Conservation (phyloP, 2,329 filamentous ascomycete genomes). For the Hymenoscyphus repandus region DNA sequence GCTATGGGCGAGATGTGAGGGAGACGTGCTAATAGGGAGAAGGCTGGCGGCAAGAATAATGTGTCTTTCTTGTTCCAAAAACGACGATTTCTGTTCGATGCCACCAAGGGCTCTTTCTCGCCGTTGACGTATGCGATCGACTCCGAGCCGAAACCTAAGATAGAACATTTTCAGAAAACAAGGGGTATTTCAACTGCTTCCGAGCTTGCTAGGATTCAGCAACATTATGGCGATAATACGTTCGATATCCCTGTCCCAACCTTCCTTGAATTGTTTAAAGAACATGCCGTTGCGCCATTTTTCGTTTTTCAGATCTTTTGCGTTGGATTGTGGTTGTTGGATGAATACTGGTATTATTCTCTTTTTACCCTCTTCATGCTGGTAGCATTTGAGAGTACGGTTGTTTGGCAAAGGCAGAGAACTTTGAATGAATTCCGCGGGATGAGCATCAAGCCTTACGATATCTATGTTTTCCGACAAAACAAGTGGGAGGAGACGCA, state of each 20-base stretch:
- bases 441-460: constrained; percentile 99
- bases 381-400: constrained; percentile 93
- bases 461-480: constrained; percentile 83
- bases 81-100: constrained; percentile 83
- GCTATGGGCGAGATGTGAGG: background rate
- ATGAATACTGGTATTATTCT: constrained; percentile 99
- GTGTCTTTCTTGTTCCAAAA: constrained; percentile 96
- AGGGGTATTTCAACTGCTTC: constrained; percentile 67
- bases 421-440: constrained; percentile 94
- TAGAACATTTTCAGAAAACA: constrained; percentile 74
- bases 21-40: constrained; percentile 17
- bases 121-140: constrained; percentile 83
- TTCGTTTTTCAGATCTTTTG: constrained; percentile 99
- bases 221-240: constrained; percentile 92
- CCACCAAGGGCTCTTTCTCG: constrained; percentile 67
- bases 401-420: constrained; percentile 97
- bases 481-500: constrained; percentile 83
- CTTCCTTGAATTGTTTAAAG: constrained; percentile 93
- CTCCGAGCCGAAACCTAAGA: constrained; percentile 71
- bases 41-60: constrained; percentile 69
- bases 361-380: constrained; percentile 99
- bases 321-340: constrained; percentile 95
- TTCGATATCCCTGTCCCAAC: constrained; percentile 98
- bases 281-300: constrained; percentile 97
- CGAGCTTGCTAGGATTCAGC: constrained; percentile 75